Evolutionary conservation across 2,329 filamentous ascomycete species (phyloP).

Genomic region (Cordyceps pruinosa): DNA sequence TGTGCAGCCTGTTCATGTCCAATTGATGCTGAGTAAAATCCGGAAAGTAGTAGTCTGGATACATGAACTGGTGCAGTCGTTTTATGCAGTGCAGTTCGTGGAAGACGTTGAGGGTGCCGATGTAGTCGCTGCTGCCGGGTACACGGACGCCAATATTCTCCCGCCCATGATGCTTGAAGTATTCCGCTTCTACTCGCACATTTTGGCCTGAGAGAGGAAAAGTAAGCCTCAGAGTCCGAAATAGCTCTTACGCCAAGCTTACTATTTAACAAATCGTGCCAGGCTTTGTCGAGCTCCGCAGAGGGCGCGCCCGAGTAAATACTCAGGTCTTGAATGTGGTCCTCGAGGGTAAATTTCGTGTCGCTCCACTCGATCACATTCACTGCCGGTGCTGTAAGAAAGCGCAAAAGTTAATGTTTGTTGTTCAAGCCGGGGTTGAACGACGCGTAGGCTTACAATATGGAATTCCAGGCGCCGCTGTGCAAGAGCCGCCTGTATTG

Average conservation of each 20-base stretch:
- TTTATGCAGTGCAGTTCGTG: constrained; percentile 11
- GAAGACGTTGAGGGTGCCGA: constrained; percentile 7
- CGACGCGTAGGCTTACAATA: not conserved
- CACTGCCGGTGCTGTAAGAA: not conserved
- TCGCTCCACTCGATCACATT: constrained; percentile 1
- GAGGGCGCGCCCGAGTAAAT: constrained; percentile 8
- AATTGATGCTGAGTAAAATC: constrained; percentile 3
- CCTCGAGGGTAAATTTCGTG: constrained; percentile 6
- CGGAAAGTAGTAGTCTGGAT: constrained; percentile 4
- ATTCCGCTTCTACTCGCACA: not conserved
- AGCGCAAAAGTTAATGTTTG: too few relatives aligned
- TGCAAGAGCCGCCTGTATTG: not conserved
- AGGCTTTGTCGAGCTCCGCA: constrained; percentile 3
- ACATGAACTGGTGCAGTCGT: constrained; percentile 11
- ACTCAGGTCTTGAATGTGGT: constrained; percentile 5
- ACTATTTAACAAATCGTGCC: constrained; percentile 10
- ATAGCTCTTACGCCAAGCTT: not conserved
- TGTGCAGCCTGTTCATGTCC: constrained; percentile 7
- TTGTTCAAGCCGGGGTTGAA: too few relatives aligned
- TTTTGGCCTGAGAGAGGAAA: not conserved
- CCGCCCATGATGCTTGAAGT: constrained; percentile 6
- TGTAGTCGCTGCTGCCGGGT: constrained; percentile 5
- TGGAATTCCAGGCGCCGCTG: not conserved
- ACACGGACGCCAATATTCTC: constrained; percentile 6
- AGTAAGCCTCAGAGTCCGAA: not conserved